Conservation (phyloP, 345 rosid genomes). For the Syzygium aqueum region DNA sequence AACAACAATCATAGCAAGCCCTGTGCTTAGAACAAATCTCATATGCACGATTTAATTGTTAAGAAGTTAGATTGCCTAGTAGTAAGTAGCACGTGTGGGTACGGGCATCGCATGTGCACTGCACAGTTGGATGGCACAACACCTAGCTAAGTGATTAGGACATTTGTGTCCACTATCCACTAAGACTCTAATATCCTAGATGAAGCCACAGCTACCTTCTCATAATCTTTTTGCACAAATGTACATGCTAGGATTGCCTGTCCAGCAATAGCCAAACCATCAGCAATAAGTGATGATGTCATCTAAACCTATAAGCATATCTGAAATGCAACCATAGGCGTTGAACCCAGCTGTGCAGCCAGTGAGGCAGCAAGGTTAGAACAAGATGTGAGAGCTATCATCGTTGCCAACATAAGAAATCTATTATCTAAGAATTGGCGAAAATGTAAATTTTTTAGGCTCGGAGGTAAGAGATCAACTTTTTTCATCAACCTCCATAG, state of each 20-base stretch:
- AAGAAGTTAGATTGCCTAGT: too few species aligned
- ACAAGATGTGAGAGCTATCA: conserved; percentile 79
- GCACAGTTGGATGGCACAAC: too few species aligned
- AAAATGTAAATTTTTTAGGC: conserved; percentile 48
- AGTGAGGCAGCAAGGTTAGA: conserved; percentile 81
- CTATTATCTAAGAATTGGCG: conserved; percentile 64
- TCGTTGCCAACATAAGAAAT: conserved; percentile 46
- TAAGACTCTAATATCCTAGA: conserved; percentile 40
- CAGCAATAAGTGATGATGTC: conserved; percentile 86
- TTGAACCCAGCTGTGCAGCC: conserved; percentile 72
- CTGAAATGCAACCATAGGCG: conserved; percentile 89
- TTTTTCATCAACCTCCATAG: conserved; percentile 37
- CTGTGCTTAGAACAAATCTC: conserved; percentile 66
- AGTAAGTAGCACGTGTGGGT: too few species aligned
- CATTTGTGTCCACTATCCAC: too few species aligned
- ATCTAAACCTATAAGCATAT: conserved; percentile 85
- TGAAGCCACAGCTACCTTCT: conserved; percentile 52
- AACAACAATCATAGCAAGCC: conserved; percentile 27
- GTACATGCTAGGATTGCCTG: conserved; percentile 91
- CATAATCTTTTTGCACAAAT: conserved; percentile 68
- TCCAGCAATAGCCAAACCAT: conserved; percentile 88
- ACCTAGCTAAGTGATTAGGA: too few species aligned
- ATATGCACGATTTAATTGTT: conserved; percentile 23
- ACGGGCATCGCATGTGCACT: too few species aligned
- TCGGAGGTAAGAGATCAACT: conserved; percentile 68